A percentile compares a stretch with the other conserved stretches of the same genome.
Conservation (phyloP, 768 basidiomycete genomes). For the Lactarius indigo region DNA sequence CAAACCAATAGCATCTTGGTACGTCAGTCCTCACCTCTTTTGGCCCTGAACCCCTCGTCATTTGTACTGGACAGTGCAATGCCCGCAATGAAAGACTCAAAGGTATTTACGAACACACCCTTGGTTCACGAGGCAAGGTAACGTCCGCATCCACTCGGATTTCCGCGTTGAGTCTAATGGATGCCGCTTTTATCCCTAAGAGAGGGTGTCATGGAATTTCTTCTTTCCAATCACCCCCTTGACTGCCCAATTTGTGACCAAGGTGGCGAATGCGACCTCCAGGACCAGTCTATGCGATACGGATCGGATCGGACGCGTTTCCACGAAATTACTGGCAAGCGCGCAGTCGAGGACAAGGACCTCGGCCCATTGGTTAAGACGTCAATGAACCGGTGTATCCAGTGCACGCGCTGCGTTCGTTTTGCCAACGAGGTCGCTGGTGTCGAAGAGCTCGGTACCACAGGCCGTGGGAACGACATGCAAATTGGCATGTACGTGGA, state of each 20-base stretch:
- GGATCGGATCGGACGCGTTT: slow-evolving; percentile 96
- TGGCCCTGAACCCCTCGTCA: slow-evolving; percentile 5
- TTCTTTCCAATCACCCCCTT: slow-evolving; percentile 94
- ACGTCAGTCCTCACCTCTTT: slow-evolving; percentile 28
- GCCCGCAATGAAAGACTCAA: slow-evolving; percentile 94
- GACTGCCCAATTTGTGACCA: slow-evolving; percentile 99
- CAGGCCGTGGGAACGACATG: slow-evolving; percentile 95
- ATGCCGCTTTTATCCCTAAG: slow-evolving; percentile 35
- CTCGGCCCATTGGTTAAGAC: slow-evolving; percentile 98
- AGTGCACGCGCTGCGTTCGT: slow-evolving; percentile 98
- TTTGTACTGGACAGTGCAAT: slow-evolving; percentile 61
- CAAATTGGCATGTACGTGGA: slow-evolving; percentile 99
- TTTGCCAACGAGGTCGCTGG: slow-evolving; percentile 99
- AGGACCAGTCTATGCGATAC: slow-evolving; percentile 99
- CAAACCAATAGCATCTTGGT: slow-evolving; percentile 95
- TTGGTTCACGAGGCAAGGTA: slow-evolving; percentile 85
- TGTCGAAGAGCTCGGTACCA: slow-evolving; percentile 95
- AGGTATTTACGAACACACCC: slow-evolving; percentile 91
- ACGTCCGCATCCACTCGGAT: neutral
- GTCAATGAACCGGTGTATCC: slow-evolving; percentile 98
- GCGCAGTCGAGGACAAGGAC: slow-evolving; percentile 97
- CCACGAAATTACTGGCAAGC: slow-evolving; percentile 98
- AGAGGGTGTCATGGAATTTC: slow-evolving; percentile 99
- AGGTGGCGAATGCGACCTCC: slow-evolving; percentile 97
- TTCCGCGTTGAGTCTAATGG: slow-evolving; percentile 24